Evolutionary conservation across 768 basidiomycete genomes (phyloP).

Genomic region (Tulasnella sp.): DNA sequence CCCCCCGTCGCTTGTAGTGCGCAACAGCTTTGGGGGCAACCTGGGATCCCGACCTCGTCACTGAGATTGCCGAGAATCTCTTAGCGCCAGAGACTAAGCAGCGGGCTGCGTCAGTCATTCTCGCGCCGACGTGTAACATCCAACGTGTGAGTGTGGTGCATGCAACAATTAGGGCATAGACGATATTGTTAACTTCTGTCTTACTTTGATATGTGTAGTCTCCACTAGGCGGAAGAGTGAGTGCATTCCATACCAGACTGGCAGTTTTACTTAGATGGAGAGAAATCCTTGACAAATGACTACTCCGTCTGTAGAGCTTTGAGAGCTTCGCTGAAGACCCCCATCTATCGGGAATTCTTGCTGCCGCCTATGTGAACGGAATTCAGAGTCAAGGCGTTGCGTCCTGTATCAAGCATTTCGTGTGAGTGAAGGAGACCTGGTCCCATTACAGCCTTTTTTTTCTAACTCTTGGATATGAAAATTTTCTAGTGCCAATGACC

Average conservation of each 20-base stretch:
- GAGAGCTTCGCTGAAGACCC: constrained; percentile 48
- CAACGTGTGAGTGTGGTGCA: constrained; percentile 35
- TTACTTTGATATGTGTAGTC: constrained; percentile 7
- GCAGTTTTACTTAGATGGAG: not conserved
- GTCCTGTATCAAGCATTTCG: constrained; percentile 71
- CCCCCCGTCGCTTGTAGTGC: constrained; percentile 29
- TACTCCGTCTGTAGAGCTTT: constrained; percentile 2
- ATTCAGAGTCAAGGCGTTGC: constrained; percentile 68
- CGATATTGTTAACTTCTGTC: not conserved
- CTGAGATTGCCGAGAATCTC: constrained; percentile 49
- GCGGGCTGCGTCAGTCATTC: constrained; percentile 52
- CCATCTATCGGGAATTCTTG: constrained; percentile 56
- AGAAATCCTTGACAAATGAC: not conserved
- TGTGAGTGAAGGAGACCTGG: constrained; percentile 28
- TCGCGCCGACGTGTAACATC: constrained; percentile 78
- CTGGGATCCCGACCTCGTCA: constrained; percentile 55
- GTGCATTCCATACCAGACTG: not conserved
- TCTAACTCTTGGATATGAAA: not conserved
- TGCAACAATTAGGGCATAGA: not conserved
- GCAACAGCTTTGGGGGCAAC: constrained; percentile 71
- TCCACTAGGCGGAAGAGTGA: constrained; percentile 26
- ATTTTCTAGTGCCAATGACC: constrained; percentile 41
- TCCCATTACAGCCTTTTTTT: not conserved
- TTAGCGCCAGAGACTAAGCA: constrained; percentile 60
- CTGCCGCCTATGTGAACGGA: constrained; percentile 63